phyloP scores from a whole-genome alignment of 257 asterid species.

The Petrea volubilis region DNA sequence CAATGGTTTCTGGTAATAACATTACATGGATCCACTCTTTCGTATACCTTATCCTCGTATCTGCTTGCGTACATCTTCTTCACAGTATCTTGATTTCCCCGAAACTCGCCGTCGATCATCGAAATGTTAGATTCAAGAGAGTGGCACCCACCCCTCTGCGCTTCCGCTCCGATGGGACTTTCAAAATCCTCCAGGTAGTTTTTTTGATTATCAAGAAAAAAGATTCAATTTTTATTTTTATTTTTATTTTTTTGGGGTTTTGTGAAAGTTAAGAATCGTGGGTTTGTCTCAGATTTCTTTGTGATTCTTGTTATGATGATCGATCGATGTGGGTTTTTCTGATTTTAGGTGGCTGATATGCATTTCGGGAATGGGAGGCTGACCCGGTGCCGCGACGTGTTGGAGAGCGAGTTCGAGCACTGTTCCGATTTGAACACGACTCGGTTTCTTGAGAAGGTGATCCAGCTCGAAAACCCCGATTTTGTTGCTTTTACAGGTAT shows the following conservation, averaged over 20 bases:
- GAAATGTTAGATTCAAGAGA: constrained; percentile 52
- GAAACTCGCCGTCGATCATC: constrained; percentile 46
- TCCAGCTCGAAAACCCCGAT: constrained; percentile 82
- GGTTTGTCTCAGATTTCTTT: neutral
- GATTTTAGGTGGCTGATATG: constrained; percentile 92
- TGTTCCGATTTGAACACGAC: constrained; percentile 88
- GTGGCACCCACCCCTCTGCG: constrained; percentile 62
- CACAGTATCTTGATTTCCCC: constrained; percentile 45
- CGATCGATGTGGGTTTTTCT: neutral
- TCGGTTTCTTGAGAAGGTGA: constrained; percentile 70
- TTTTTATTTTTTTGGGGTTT: too few relatives aligned
- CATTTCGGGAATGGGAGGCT: constrained; percentile 85
- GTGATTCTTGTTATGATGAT: neutral
- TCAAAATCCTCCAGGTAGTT: constrained; percentile 90
- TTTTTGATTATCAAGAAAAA: neutral
- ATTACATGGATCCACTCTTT: constrained; percentile 54
- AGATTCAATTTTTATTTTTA: constrained; percentile 14
- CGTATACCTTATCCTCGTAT: constrained; percentile 38
- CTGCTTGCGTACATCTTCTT: constrained; percentile 40
- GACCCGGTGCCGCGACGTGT: constrained; percentile 87
- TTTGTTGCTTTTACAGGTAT: constrained; percentile 89
- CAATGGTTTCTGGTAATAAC: constrained; percentile 33
- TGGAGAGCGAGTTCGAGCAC: constrained; percentile 56
- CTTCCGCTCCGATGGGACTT: constrained; percentile 79
- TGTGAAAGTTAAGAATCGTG: neutral